Evolutionary conservation across 2,329 filamentous ascomycete genomes (phyloP).

Genomic region (Chaetothyriales sp.): DNA sequence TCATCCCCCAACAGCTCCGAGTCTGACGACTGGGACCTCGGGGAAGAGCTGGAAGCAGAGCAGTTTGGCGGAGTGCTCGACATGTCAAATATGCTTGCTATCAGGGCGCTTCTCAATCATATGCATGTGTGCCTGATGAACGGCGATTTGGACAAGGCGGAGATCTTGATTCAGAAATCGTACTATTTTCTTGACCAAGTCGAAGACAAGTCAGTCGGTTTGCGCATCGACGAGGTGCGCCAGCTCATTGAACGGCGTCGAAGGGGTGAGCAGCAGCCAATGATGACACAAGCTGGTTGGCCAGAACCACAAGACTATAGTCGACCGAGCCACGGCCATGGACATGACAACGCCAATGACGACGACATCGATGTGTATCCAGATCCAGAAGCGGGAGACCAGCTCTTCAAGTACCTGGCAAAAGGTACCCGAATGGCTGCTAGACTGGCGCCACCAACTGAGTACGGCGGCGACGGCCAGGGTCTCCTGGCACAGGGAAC

Average conservation of each 20-base stretch:
- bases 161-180: not conserved
- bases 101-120: not conserved
- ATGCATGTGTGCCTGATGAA: not conserved
- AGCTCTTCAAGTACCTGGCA: not conserved
- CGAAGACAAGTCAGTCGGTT: not conserved
- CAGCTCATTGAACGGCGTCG: not conserved
- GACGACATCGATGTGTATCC: not conserved
- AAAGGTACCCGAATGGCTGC: not conserved
- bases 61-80: not conserved
- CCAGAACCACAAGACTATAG: no score
- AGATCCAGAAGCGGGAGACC: not conserved
- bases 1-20: not conserved
- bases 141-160: not conserved
- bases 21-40: not conserved
- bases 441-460: not conserved
- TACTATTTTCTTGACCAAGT: not conserved
- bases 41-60: not conserved
- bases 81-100: not conserved
- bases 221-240: not conserved
- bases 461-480: not conserved
- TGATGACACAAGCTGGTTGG: no score
- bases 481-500: no score
- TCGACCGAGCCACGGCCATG: no score
- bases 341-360: no score
- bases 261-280: no score